phyloP scores from a whole-genome alignment of 495 filamentous ascomycete genomes.

The Penicillium taxi region DNA sequence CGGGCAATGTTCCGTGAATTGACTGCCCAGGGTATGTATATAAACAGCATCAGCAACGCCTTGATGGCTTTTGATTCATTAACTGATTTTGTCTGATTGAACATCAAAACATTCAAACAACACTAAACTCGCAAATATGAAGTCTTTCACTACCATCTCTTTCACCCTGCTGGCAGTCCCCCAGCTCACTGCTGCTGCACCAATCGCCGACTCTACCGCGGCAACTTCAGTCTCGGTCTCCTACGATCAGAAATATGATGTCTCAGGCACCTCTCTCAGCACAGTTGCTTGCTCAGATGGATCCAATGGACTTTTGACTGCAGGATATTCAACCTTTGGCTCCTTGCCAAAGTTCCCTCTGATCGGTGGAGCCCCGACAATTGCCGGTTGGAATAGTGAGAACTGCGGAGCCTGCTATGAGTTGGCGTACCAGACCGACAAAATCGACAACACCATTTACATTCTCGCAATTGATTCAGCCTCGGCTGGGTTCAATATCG shows the following conservation, averaged over 20 bases:
- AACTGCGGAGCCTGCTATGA: slow-evolving; percentile 66
- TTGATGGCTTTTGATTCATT: no score
- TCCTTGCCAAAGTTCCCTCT: slow-evolving; percentile 47
- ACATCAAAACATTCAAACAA: neutral
- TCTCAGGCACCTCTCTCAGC: slow-evolving; percentile 41
- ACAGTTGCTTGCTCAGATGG: slow-evolving; percentile 52
- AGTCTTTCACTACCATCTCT: slow-evolving; percentile 14
- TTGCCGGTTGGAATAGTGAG: slow-evolving; percentile 50
- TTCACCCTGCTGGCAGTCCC: slow-evolving; percentile 14
- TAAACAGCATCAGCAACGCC: slow-evolving; percentile 13
- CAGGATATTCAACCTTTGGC: slow-evolving; percentile 60
- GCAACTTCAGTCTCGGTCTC: slow-evolving; percentile 23
- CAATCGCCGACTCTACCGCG: neutral
- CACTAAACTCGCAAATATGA: slow-evolving; percentile 7
- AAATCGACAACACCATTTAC: slow-evolving; percentile 47
- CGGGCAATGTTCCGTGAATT: no score
- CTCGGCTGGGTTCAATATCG: slow-evolving; percentile 55
- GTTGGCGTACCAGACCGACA: slow-evolving; percentile 42
- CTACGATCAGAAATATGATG: slow-evolving; percentile 33
- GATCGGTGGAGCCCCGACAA: slow-evolving; percentile 55
- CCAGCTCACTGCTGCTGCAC: slow-evolving; percentile 12
- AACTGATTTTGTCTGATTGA: no score
- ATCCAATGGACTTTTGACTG: slow-evolving; percentile 53
- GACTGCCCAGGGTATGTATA: slow-evolving; percentile 2
- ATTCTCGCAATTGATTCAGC: slow-evolving; percentile 62